Conservation (phyloP, 225 moss, liverwort and hornwort species). For the Pleurozium schreberi region DNA sequence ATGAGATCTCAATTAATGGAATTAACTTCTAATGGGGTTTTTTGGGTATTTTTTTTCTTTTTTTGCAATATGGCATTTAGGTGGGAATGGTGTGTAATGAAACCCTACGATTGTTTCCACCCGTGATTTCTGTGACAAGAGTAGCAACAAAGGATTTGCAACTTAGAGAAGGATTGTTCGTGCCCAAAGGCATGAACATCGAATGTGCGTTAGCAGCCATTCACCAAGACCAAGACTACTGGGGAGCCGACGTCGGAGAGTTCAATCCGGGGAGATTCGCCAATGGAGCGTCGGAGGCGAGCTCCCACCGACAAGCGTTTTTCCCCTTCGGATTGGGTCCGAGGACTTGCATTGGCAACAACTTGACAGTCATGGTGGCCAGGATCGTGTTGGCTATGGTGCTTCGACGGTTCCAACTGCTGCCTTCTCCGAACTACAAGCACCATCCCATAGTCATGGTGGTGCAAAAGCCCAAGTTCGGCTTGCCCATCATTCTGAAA, state of each 20-base stretch:
- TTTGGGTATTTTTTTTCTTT: too few species aligned
- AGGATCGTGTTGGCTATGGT: neutral
- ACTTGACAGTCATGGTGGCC: neutral
- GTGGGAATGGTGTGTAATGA: neutral
- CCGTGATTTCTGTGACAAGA: neutral
- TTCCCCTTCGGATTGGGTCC: neutral
- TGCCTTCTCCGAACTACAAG: neutral
- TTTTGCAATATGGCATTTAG: neutral
- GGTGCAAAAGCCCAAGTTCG: accelerated
- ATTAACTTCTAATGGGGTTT: too few species aligned
- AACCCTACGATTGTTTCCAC: neutral
- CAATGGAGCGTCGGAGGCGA: neutral
- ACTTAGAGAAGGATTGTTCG: neutral
- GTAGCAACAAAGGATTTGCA: neutral
- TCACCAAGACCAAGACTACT: neutral
- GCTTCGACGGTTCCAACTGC: neutral
- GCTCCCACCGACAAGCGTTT: neutral
- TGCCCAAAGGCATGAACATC: neutral
- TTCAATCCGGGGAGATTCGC: neutral
- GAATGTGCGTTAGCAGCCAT: neutral
- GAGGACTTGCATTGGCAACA: neutral
- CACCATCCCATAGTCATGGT: neutral
- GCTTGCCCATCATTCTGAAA: neutral
- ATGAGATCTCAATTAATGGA: neutral
- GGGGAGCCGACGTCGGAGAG: neutral